A percentile compares a stretch with the other conserved stretches of the same genome.
These are phyloP conservation scores for Apophysomyces trapeziformis DNA, from an alignment of 371 early-diverging fungal species.

Conservation along the genomic window DNA sequence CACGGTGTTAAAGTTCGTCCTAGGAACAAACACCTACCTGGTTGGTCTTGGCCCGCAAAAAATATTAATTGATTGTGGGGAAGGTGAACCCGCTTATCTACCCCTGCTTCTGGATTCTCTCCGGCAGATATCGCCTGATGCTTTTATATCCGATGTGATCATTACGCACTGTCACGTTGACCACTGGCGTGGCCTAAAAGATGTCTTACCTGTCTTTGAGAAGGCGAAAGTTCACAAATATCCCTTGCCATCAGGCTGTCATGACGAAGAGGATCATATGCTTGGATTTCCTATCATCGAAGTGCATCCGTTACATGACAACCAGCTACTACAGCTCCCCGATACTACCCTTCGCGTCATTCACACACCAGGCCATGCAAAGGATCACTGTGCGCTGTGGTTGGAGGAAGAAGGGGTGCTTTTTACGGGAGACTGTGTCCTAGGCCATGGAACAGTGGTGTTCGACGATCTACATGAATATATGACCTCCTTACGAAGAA, in stretches of 20 bases:
- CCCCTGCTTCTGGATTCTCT: constrained; percentile 58
- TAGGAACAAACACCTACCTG: constrained; percentile 89
- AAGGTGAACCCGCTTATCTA: constrained; percentile 76
- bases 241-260: constrained; percentile 16
- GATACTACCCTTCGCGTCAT: constrained; percentile 67
- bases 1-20: neutral
- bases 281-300: constrained; percentile 31
- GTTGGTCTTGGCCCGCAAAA: constrained; percentile 76
- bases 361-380: constrained; percentile 85
- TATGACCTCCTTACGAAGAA: constrained; percentile 58
- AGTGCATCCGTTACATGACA: constrained; percentile 38
- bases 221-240: constrained; percentile 37
- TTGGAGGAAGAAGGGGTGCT: constrained; percentile 75
- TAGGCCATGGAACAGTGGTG: constrained; percentile 84
- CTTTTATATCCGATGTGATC: constrained; percentile 73
- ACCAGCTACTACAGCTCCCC: constrained; percentile 59
- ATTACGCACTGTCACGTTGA: constrained; percentile 89
- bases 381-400: constrained; percentile 79
- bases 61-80: constrained; percentile 83
- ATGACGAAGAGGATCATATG: constrained; percentile 17
- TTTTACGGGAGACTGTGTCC: constrained; percentile 83
- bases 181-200: constrained; percentile 75
- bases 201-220: constrained; percentile 39
- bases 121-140: constrained; percentile 70
- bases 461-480: constrained; percentile 75